Base-by-base conservation (phyloP, 352 stramenopile species). In the Globisporangium nunn region DNA sequence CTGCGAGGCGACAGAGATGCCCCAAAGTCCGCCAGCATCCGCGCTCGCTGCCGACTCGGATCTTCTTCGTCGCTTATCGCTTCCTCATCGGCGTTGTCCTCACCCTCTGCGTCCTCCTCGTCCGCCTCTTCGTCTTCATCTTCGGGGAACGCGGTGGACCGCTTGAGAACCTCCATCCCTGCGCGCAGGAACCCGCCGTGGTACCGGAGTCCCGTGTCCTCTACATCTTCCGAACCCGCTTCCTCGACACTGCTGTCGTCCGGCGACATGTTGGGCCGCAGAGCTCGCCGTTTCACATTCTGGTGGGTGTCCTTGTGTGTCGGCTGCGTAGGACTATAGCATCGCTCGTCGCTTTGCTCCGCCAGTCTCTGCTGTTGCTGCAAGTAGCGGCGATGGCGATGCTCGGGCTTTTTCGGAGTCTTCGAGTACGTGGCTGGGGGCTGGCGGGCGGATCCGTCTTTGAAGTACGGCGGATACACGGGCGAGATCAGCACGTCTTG, bases 401-500 rank as follows among this genome's bases (percentile, higher is more conserved):
- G 43, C 18, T 71, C 41, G 29, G 41, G 54, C 44, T 58, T 57
- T 4, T 37, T 43, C 12, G 55, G 41, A 3, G 52, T 43, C 52
- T 45, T 56, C 30, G 39, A 18, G 4, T 35, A 10, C 5, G 52
- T 11, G 14, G 17, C 23, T 6, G 48, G 28, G 11, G 31, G 23
- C 45, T 40, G 41, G 11, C 8, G 44, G 3, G 6, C 23, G 11
- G 47, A 37, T 39, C 53, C 40, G 35, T 63, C 52, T 31, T 46
- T 48, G 60, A 85, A 87, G 46, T 69, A 87, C 11, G 77, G 75
- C 11, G 80, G 70, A 15, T 76, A 79, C 6, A 72, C 63, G 1
- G 80, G 70, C 1, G 80, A 88, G 18, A 88, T 51, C 6, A 88
- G 68, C 12, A 90, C 68, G 50, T 79, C 68, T 43, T 90, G 77